These are phyloP conservation scores for Xylariaceae sp. DNA, from an alignment of 2,329 filamentous ascomycete species.

Conservation along the genomic window DNA sequence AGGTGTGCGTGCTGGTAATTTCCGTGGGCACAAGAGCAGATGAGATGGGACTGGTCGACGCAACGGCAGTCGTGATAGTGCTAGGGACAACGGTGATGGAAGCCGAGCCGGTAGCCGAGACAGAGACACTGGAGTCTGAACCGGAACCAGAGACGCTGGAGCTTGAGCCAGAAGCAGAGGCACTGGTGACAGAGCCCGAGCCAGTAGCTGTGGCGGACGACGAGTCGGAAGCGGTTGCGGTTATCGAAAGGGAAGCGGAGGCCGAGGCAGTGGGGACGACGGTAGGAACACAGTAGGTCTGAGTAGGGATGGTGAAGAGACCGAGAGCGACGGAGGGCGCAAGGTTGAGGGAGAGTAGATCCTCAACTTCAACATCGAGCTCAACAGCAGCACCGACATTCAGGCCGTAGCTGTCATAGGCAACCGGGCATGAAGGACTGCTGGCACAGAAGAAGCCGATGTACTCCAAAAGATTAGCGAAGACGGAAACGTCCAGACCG, in stretches of 20 bases:
- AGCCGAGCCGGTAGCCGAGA: not conserved
- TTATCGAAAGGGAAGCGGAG: slow-evolving; percentile 11
- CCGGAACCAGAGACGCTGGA: no score
- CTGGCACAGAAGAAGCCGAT: slow-evolving; percentile 38
- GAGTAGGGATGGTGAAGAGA: slow-evolving; percentile 34
- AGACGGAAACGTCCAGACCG: slow-evolving; percentile 43
- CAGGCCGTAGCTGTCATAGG: slow-evolving; percentile 35
- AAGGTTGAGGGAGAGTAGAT: slow-evolving; percentile 36
- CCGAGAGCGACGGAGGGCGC: slow-evolving; percentile 40
- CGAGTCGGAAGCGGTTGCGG: no score
- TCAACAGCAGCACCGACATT: slow-evolving; percentile 37
- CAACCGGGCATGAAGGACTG: slow-evolving; percentile 33
- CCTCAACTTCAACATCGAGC: slow-evolving; percentile 31
- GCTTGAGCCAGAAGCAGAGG: no score
- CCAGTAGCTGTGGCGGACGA: no score
- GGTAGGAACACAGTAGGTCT: slow-evolving; percentile 33
- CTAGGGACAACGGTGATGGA: not conserved
- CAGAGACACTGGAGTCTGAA: not conserved
- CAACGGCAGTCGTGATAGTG: not conserved
- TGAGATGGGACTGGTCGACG: not conserved
- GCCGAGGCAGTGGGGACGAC: slow-evolving; percentile 12
- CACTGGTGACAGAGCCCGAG: no score
- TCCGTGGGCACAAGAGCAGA: slow-evolving; percentile 9
- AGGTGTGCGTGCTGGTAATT: slow-evolving; percentile 16
- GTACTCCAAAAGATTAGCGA: slow-evolving; percentile 53